Evolutionary conservation across 2,329 filamentous ascomycete genomes (phyloP), one percentile per base, ranked within the genome.

Genomic region (Fusarium avenaceum): DNA sequence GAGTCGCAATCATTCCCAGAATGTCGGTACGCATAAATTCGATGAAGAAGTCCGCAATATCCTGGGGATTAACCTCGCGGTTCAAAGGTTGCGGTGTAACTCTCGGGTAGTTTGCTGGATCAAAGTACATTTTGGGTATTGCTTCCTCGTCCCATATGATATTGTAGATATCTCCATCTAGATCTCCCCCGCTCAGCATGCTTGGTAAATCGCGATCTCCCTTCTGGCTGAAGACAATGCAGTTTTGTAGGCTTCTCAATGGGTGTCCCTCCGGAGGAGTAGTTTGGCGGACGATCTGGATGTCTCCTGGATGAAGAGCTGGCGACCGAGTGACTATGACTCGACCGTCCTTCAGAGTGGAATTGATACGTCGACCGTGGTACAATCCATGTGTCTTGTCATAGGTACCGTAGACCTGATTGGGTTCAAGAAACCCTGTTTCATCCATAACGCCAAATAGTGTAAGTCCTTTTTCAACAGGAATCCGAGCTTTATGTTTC

Each of bases 381-480:
- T 57, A 69, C 10, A 26, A 58, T 26, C n/a, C 73, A 47, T 11
- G 46, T 0, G 70, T 71, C 39, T 76, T 80, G 45, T 88, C 82
- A 38, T 85, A 87, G 0, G 86, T 85, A 53, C 92, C 85, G 70
- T 89, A 94, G 0, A 95, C 85, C 65, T 96, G 82, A 1, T 86
- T 86, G 72, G 92, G 89, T 11, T 84, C 67, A 0, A 97, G 81
- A 35, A 84, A 86, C 0, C 86, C 87, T 0, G 91, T 93, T 76
- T 96, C 93, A 65, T 97, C 93, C 87, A 96, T 92, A 50, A 96
- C 84, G 0, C 93, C 93, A 70, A 93, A 94, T 0, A 96, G 82
- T 0, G 92, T 94, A n/a, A 90, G 85, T 0, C 92, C 93, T 17
- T 89, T 76, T 0, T 85, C 77, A 0, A 97, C 86, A 0, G 87